Conservation (phyloP, 805 yeast genomes). For the Metschnikowia corniflorae region DNA sequence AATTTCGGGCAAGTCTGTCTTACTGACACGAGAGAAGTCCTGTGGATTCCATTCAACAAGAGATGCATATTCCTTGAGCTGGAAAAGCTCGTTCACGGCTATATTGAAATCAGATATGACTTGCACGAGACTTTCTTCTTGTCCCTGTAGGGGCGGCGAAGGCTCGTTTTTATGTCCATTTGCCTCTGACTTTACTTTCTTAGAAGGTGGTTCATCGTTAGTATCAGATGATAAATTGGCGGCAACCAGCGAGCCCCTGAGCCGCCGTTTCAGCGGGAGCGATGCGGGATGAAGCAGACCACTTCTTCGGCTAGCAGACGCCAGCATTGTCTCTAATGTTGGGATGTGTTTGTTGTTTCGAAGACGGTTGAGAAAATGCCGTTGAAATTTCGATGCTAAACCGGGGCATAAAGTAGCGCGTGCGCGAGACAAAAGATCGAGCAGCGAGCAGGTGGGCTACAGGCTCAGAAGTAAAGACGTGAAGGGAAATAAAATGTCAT, state of each 20-base stretch:
- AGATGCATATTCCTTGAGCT: slow-evolving; percentile 58
- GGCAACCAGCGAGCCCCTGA: slow-evolving; percentile 4
- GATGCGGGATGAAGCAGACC: neutral
- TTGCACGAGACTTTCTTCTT: slow-evolving; percentile 26
- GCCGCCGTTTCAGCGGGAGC: slow-evolving; percentile 3
- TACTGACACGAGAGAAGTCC: slow-evolving; percentile 28
- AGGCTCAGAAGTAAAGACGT: too few species aligned
- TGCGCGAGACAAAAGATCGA: too few species aligned
- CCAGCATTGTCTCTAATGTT: slow-evolving; percentile 8
- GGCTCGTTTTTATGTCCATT: neutral
- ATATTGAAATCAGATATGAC: slow-evolving; percentile 45
- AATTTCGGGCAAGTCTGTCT: slow-evolving; percentile 29
- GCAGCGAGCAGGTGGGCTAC: too few species aligned
- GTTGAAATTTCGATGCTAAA: too few species aligned
- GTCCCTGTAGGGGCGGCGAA: neutral
- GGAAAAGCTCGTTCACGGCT: slow-evolving; percentile 59
- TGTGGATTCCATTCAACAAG: slow-evolving; percentile 60
- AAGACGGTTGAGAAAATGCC: too few species aligned
- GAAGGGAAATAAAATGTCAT: too few species aligned
- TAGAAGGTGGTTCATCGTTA: slow-evolving; percentile 5
- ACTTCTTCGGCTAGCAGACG: slow-evolving; percentile 7
- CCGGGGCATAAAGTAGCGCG: too few species aligned
- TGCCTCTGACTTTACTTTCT: slow-evolving; percentile 8
- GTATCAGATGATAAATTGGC: neutral
- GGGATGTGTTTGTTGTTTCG: too few species aligned